Evolutionary conservation across 2,329 filamentous ascomycete genomes (phyloP).

Genomic region (Nemania abortiva): DNA sequence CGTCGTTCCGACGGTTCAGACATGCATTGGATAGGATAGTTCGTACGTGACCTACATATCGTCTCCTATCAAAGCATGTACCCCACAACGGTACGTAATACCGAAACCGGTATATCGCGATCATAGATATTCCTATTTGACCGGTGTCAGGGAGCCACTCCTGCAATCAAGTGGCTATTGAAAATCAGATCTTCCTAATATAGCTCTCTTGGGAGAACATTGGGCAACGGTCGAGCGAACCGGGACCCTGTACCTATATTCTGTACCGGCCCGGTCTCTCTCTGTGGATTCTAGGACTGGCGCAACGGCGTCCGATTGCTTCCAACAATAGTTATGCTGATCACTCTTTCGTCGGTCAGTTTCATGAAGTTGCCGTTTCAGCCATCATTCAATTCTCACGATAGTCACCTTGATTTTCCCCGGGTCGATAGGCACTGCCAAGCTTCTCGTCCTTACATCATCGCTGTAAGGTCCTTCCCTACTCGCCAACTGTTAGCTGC

Average conservation of each 20-base stretch:
- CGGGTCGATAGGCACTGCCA: conserved; percentile 17
- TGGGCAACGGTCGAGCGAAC: conserved; percentile 18
- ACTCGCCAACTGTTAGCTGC: conserved; percentile 15
- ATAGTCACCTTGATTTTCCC: conserved; percentile 18
- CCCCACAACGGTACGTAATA: conserved; percentile 40
- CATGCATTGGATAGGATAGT: conserved; percentile 26
- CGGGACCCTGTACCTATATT: conserved; percentile 10
- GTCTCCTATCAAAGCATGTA: conserved; percentile 31
- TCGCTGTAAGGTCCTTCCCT: conserved; percentile 8
- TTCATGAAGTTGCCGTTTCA: conserved; percentile 9
- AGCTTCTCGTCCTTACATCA: conserved; percentile 18
- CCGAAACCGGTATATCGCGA: conserved; percentile 39
- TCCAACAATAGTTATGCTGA: conserved; percentile 11
- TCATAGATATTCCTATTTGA: conserved; percentile 33
- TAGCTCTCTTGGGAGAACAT: conserved; percentile 10
- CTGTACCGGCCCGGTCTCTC: conserved; percentile 16
- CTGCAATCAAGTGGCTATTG: conserved; percentile 21
- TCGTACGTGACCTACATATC: conserved; percentile 26
- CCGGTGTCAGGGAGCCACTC: conserved; percentile 20
- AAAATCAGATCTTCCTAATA: conserved; percentile 27
- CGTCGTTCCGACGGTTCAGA: conserved; percentile 28
- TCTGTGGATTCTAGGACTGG: conserved; percentile 20
- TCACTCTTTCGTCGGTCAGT: conserved; percentile 19
- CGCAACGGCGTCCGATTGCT: conserved; percentile 28
- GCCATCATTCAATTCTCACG: conserved; percentile 15